phyloP scores from a whole-genome alignment of 768 basidiomycete genomes.

The Coprinopsis cinerea region DNA sequence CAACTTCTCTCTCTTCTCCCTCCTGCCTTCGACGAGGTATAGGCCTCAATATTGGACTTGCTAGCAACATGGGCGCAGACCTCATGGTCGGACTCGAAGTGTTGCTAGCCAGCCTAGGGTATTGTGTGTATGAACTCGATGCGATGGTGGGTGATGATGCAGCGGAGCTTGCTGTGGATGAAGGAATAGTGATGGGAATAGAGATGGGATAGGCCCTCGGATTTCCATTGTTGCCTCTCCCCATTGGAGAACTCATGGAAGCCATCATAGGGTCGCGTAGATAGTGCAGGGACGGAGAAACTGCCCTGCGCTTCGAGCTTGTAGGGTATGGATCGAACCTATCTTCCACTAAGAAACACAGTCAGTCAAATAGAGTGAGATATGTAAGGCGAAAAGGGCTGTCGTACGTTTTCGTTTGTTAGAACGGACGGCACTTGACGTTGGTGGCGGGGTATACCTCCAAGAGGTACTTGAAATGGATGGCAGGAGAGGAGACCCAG shows the following conservation, averaged over 20 bases:
- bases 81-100: conserved; percentile 74
- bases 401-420: conserved; percentile 76
- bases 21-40: conserved; percentile 52
- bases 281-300: conserved; percentile 71
- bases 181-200: conserved; percentile 60
- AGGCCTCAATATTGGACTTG: conserved; percentile 73
- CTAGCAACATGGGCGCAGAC: conserved; percentile 54
- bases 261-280: conserved; percentile 59
- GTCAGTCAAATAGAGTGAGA: conserved; percentile 3
- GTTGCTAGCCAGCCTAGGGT: conserved; percentile 46
- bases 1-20: conserved; percentile 64
- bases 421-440: conserved; percentile 66
- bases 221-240: conserved; percentile 30
- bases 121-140: conserved; percentile 40
- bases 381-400: conserved; percentile 6
- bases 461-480: conserved; percentile 50
- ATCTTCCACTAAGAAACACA: conserved; percentile 56
- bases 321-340: conserved; percentile 81
- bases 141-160: conserved; percentile 67
- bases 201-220: conserved; percentile 37
- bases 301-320: conserved; percentile 73
- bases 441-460: conserved; percentile 81
- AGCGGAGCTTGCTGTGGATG: conserved; percentile 52
- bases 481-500: conserved; percentile 59
- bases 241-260: conserved; percentile 44